Base-by-base conservation (phyloP, 108 stramenopile species). In the Discostella stelligeroides region DNA sequence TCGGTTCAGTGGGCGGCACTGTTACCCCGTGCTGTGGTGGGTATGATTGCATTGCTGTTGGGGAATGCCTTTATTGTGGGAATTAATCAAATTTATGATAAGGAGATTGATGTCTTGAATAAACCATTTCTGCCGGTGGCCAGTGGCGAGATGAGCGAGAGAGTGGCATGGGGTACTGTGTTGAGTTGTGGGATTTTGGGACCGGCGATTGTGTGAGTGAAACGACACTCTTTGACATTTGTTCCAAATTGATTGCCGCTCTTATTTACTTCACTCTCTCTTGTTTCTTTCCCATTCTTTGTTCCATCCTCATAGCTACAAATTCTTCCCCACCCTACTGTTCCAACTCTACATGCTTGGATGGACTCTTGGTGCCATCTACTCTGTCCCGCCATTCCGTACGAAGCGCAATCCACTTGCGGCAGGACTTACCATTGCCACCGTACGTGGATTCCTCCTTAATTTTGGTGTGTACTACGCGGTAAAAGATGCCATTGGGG, bases 401-500 rank as follows among this genome's bases (percentile, higher is more conserved):
- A 91, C 96, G 10, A 98, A 98, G 77, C 87, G 92, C 51, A 92
- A 94, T 65, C 94, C 97, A 9, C 30, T 97, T 13, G 60, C 85
- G 39, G 97, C 97, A 14, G 97, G 95, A n/a, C 70, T 92, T 1
- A 96, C 92, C 20, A 98, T 98, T 60, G 96, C 97, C 8, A 91
- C 88, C 17, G 96, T 97, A 6, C 89, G 97, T 53, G 97, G 97
- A 42, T 98, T 98, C 78, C 72, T 97, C 10, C 80, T 98, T 45
- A 98, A 98, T 68, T 98, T 98, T 73, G 97, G 97, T 27, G 92
- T 98, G 12, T 98, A 97, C 75, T 97, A 96, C 74, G 97, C 97
- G 13, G 95, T 96, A 47, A 89, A 90, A 50, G 95, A 98, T 82
- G 97, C 97, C 7, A 82, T 98, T 55, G 92, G 92, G 4, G 76